phyloP scores from a whole-genome alignment of 2,329 filamentous ascomycete species.

The Pseudocercospora musae region DNA sequence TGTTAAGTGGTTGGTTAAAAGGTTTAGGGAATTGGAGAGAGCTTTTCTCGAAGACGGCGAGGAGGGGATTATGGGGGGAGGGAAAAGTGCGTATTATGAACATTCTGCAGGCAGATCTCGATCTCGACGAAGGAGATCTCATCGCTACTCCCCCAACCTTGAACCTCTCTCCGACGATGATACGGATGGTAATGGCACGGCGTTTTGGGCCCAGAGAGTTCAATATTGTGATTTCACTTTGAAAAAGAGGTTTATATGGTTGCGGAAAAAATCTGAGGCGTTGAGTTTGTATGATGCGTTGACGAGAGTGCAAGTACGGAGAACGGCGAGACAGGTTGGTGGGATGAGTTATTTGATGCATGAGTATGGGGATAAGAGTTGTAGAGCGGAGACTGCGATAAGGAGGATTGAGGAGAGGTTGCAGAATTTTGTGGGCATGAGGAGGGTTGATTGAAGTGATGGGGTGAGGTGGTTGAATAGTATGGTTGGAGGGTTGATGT shows the following conservation, averaged over 20 bases:
- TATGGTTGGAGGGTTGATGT: too few relatives aligned
- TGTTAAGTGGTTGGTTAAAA: conserved; percentile 36
- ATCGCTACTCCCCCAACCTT: too few relatives aligned
- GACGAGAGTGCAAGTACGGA: conserved; percentile 38
- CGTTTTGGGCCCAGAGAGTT: conserved; percentile 30
- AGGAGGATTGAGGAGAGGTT: conserved; percentile 33
- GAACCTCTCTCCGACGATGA: conserved; percentile 22
- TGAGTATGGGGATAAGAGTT: conserved; percentile 27
- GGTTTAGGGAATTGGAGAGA: conserved; percentile 38
- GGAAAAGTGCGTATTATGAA: conserved; percentile 24
- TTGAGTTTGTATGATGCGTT: conserved; percentile 37
- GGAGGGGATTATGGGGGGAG: conserved; percentile 24
- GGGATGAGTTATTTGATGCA: conserved; percentile 33
- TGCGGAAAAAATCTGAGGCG: conserved; percentile 37
- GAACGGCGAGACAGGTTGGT: conserved; percentile 37
- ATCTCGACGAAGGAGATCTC: conserved; percentile 3
- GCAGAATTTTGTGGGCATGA: conserved; percentile 33
- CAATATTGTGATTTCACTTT: conserved; percentile 38
- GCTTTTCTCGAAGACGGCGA: conserved; percentile 36
- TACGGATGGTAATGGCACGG: conserved; percentile 32
- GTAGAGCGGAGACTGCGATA: conserved; percentile 25
- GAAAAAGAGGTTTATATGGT: conserved; percentile 37
- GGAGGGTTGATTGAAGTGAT: conserved; percentile 33
- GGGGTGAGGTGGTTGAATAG: too few relatives aligned
- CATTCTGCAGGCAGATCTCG: conserved; percentile 26